These are phyloP conservation scores for Coffea humblotiana DNA, from an alignment of 305 asterid species.

Conservation along the genomic window DNA sequence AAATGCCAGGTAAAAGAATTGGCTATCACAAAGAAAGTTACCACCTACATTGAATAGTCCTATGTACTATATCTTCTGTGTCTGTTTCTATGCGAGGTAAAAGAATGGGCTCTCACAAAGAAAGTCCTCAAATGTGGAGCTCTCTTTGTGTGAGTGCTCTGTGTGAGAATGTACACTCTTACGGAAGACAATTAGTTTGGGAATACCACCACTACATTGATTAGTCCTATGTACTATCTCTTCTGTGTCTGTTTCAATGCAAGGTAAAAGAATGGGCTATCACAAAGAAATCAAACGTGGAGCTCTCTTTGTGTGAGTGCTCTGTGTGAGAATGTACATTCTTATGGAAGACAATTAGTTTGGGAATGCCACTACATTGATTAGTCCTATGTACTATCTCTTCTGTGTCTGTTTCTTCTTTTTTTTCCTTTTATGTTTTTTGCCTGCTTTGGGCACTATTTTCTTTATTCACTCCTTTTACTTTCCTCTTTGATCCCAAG, in stretches of 20 bases:
- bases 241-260: no score
- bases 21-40: background rate
- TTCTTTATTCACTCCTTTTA: background rate
- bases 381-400: background rate
- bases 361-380: background rate
- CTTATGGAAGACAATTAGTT: background rate
- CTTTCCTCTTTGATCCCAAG: background rate
- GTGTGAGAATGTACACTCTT: no score
- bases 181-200: background rate
- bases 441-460: background rate
- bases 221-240: no score
- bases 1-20: background rate
- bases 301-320: background rate
- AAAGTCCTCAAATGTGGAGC: no score
- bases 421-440: background rate
- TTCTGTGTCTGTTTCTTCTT: no score
- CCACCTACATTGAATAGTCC: no score
- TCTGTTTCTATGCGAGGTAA: no score
- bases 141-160: background rate
- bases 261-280: no score
- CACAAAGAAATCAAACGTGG: no score
- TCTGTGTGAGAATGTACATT: background rate
- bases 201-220: no score
- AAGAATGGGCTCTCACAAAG: no score
- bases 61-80: no score